Evolutionary conservation across 108 stramenopile genomes (phyloP), one percentile per base, ranked within the genome.

Genomic region (Cylindrotheca fusiformis): DNA sequence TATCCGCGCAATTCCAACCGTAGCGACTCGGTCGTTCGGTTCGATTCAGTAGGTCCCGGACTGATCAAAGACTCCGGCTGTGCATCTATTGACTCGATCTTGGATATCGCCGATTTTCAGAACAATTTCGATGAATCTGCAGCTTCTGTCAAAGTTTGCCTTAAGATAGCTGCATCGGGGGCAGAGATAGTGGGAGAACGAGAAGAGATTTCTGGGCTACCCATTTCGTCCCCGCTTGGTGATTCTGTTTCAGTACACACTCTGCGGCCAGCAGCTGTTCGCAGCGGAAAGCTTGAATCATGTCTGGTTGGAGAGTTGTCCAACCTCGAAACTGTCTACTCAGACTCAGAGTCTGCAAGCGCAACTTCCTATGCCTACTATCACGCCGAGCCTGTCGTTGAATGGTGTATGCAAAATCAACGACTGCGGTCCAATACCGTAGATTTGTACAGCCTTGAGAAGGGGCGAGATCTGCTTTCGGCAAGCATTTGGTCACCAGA

Each of bases 391-490:
- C 90, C 86, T 23, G 85, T 91, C 8, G 81, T 88, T 12, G 90
- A 88, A 59, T 88, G 65, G 52, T 87, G 87, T 36, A 79, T 85
- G 73, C 75, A 88, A 65, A 86, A 86, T 73, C 83, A 91, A 57
- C 60, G 90, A 27, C 76, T 91, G 27, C 55, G 76, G 24, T 71
- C 79, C 22, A 74, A 59, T 48, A 67, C 77, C 2, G 32, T 44
- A 46, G 85, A 86, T 63, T 52, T 85, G 19, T 85, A 72, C 54
- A 84, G 79, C 48, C 47, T 91, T 24, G 71, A 74, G 4, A 84
- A 80, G 52, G 90, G 90, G 1, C 64, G 58, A 28, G 90, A 91
- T 60, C 61, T 91, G 23, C 74, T 91, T 0, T 84, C 83, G 4
- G 74, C 80, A 0, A 58, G 52, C 4, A 53, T 73, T 24, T 91